Evolutionary conservation across 2,329 filamentous ascomycete species (phyloP), one percentile per base, ranked within the genome.

Genomic region (Cercospora zeina): DNA sequence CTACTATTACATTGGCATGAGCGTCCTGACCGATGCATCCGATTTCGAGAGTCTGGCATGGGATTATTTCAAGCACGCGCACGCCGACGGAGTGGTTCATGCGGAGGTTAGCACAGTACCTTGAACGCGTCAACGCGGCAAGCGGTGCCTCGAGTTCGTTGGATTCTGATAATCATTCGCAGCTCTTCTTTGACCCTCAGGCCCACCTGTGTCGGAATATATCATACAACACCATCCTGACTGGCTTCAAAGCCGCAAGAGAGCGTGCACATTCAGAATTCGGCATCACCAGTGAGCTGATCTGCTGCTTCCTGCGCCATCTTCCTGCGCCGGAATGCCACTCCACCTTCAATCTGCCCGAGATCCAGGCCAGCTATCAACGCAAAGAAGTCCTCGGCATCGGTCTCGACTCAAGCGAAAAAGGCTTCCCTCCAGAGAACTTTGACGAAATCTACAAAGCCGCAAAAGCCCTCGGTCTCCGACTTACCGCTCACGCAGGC

Each of bases 121-220:
- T 11, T 31, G 14, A 13, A 39, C 8, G 30, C 39, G 11, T 45
- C 39, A 19, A 45, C 19, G 19, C n/a, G 39, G 39, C 39, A 3
- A 27, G 24, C 24, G 24, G 24, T 6, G 39, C 16, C 39, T 19
- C 39, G 39, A 11, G 39, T 50, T 30, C 19, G 47, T 13, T 2
- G 30, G 21, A 10, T 50, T 31, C 24, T 50, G 21, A 27, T 42
- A 13, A 27, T 36, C 30, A 16, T 24, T 87, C 87, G 13, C 89
- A 93, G 74, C 82, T 91, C 66, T 93, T 91, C 78, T 92, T 93
- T 77, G 90, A 93, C 73, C 89, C 89, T 1, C 89, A 93, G 75
- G 88, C 87, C 1, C 90, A 93, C 74, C 82, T 85, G 4, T 77
- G 76, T 11, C 82, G 89, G 16, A 87, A 87, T 4, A 77, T 93